Evolutionary conservation across 148 eudicot species (phyloP).

Genomic region (Cornus florida): DNA sequence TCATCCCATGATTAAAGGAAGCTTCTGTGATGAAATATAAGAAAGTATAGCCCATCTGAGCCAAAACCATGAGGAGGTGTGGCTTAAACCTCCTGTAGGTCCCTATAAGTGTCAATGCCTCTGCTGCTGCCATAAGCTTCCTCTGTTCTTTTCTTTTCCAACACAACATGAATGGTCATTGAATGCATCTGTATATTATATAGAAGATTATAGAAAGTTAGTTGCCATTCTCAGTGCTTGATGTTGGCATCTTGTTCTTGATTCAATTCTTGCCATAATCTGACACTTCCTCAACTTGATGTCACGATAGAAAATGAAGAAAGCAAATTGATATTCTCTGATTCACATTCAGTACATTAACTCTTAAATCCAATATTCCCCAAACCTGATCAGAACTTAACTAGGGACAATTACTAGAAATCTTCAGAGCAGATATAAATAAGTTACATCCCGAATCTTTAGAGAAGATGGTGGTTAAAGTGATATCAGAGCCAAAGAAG

Average conservation of each 20-base stretch:
- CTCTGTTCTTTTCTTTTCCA: background rate
- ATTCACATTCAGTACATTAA: background rate
- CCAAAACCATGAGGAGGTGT: conserved; percentile 63
- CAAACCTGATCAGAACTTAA: no score
- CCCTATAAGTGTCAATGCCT: conserved; percentile 7
- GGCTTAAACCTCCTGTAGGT: conserved; percentile 56
- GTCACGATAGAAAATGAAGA: background rate
- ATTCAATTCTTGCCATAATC: background rate
- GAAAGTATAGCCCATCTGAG: conserved; percentile 67
- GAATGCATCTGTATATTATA: background rate
- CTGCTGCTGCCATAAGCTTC: conserved; percentile 10
- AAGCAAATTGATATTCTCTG: background rate
- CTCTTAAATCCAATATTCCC: background rate
- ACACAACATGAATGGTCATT: background rate
- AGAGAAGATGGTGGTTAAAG: background rate
- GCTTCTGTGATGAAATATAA: conserved; percentile 78
- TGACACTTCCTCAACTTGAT: background rate
- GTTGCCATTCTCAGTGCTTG: conserved; percentile 14
- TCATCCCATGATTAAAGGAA: conserved; percentile 84
- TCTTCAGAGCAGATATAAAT: background rate
- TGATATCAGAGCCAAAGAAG: background rate
- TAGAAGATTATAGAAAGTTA: conserved; percentile 1
- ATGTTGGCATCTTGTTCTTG: conserved; percentile 24
- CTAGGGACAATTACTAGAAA: background rate
- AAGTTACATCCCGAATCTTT: background rate